These are phyloP conservation scores for Nannochloropsis granulata DNA, from an alignment of 108 stramenopile species.

Conservation along the genomic window DNA sequence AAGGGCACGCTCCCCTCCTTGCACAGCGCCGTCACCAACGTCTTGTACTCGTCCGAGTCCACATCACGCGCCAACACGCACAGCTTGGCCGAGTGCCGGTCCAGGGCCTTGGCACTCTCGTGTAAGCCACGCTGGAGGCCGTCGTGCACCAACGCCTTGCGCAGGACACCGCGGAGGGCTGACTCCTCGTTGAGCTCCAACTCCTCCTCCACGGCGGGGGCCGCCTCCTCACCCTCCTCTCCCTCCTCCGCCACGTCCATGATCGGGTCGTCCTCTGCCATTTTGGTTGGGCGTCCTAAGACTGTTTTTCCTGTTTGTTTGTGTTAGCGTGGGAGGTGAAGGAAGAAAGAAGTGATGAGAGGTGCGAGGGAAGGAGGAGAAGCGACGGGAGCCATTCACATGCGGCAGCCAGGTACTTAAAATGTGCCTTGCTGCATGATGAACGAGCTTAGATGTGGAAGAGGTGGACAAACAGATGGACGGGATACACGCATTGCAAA, in stretches of 20 bases:
- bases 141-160: slow-evolving; percentile 84
- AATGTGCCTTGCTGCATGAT: too few relatives aligned
- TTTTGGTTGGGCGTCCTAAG: background rate
- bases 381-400: background rate
- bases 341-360: background rate
- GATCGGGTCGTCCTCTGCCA: background rate
- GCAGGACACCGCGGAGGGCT: slow-evolving; percentile 70
- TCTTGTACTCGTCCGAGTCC: slow-evolving; percentile 91
- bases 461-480: too few relatives aligned
- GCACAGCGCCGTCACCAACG: slow-evolving; percentile 81
- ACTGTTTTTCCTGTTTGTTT: background rate
- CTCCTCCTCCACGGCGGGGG: background rate
- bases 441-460: too few relatives aligned
- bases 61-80: slow-evolving; percentile 91
- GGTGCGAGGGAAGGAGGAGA: background rate
- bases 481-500: too few relatives aligned
- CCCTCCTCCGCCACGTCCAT: background rate
- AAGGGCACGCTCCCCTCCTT: slow-evolving; percentile 83
- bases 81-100: slow-evolving; percentile 74
- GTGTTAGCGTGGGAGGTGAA: background rate
- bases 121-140: slow-evolving; percentile 92
- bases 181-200: background rate
- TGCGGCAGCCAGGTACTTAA: too few relatives aligned
- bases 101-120: slow-evolving; percentile 92
- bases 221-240: background rate